These are phyloP conservation scores for Bauhinia variegata DNA, from an alignment of 306 rosid species.

Conservation along the genomic window DNA sequence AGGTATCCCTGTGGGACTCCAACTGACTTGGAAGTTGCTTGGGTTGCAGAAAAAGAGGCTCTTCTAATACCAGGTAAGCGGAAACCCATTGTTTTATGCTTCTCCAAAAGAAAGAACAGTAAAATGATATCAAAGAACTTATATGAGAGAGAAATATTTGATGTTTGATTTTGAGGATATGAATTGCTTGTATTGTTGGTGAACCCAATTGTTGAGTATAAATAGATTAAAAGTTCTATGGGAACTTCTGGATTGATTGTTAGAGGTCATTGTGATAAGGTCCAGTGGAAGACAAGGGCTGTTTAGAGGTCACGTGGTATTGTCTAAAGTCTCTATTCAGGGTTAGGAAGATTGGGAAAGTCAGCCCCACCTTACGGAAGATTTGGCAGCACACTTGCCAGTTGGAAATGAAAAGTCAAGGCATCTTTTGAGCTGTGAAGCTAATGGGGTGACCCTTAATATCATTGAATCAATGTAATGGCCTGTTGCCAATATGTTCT, in stretches of 20 bases:
- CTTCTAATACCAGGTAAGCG: no score
- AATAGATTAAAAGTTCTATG: background rate
- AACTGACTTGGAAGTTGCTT: no score
- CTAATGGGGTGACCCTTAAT: background rate
- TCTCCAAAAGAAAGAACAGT: background rate
- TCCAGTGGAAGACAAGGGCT: slow-evolving; percentile 9
- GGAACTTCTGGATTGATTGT: background rate
- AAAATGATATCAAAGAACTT: slow-evolving; percentile 13
- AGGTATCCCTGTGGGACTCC: no score
- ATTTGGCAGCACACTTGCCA: background rate
- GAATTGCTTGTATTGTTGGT: slow-evolving; percentile 15
- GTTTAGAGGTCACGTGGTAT: slow-evolving; percentile 10
- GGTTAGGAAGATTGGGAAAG: background rate
- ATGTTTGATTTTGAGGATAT: slow-evolving; percentile 2
- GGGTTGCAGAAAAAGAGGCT: no score
- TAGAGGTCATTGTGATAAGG: background rate
- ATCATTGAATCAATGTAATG: no score
- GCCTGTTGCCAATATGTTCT: background rate
- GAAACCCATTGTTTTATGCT: no score
- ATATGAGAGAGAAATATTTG: slow-evolving; percentile 16
- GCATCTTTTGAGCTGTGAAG: background rate
- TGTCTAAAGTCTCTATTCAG: slow-evolving; percentile 22
- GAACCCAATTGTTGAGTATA: background rate
- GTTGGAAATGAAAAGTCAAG: background rate
- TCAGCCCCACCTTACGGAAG: background rate